Base-by-base conservation (phyloP, 805 yeast genomes). In the Metschnikowia picachoensis region DNA sequence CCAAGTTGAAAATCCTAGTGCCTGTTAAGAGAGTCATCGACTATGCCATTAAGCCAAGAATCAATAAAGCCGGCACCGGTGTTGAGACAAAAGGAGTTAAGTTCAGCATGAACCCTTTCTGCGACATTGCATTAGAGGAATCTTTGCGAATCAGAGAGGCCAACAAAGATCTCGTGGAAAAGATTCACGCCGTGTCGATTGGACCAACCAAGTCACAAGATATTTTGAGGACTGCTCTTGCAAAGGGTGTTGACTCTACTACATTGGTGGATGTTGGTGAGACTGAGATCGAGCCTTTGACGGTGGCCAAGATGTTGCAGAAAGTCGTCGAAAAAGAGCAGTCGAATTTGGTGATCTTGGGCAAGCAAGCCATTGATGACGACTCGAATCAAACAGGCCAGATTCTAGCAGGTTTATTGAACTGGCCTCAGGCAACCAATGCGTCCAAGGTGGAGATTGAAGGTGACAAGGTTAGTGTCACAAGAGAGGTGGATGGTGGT, bases 121-220 rank as follows among this genome's bases (percentile, higher is more conserved):
- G 96, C 70, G 99, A 94, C 68, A 94, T 94, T 62, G 99, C 99
- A 8, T 80, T 94, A 43, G 99, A 94, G 68, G 99, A 94, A 66
- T 95, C 98, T 0, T 72, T 91, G 35, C 79, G 84, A 56, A 77
- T 94, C 57, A 82, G 78, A 59, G 89, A 85, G 55, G 72, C 73
- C 33, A 68, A 85, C 63, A 82, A 83, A 59, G 77, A 64, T 9
- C 65, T 78, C 41, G 96, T 90, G 14, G 96, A 89, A 54, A 72
- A 75, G 41, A 83, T 92, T 52, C 97, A 91, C 62, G 96, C 94
- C 6, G 96, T 92, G 12, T 83, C 96, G 3, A 87, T 91, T 54
- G 98, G 98, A 2, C 85, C 94, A 30, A 60, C 82, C 17, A 90
- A 90, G 62, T 78, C 95, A 0, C 95, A 88, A 65, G 98, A 92